Percentiles rank a stretch among this genome's conserved stretches.
These are phyloP conservation scores for Wallacemonas sp. DNA, from an alignment of 208 protist genomes.

Conservation along the genomic window DNA sequence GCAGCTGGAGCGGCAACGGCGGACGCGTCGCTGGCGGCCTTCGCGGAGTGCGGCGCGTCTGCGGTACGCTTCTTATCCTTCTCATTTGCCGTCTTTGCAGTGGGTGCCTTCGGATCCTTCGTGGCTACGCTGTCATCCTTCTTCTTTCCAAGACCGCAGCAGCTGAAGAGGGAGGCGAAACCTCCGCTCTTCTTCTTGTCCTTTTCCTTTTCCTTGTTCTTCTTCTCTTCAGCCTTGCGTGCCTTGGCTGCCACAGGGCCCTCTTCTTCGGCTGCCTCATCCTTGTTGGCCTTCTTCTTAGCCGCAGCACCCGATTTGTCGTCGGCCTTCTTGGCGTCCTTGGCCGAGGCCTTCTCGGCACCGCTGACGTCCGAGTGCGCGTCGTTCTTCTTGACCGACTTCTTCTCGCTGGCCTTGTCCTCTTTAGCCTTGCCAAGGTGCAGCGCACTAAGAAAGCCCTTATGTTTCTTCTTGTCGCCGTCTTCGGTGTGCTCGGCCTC, in stretches of 20 bases:
- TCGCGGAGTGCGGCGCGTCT: neutral
- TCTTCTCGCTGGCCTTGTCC: neutral
- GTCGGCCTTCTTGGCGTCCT: conserved; percentile 7
- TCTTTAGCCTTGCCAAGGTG: neutral
- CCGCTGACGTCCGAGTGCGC: neutral
- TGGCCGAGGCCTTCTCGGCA: neutral
- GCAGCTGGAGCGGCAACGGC: no score
- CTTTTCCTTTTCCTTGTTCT: conserved; percentile 10
- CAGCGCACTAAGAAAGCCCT: neutral
- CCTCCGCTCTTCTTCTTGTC: conserved; percentile 9
- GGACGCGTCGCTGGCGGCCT: neutral
- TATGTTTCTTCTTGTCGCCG: neutral
- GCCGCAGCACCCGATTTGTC: neutral
- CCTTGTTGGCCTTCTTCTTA: neutral
- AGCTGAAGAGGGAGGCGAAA: conserved; percentile 1
- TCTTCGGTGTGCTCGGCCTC: neutral
- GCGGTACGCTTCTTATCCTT: neutral
- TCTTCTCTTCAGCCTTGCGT: conserved; percentile 17
- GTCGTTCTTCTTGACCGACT: conserved; percentile 6
- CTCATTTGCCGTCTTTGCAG: neutral
- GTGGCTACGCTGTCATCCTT: conserved; percentile 3
- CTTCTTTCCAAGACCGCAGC: conserved; percentile 1
- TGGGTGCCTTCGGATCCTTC: neutral
- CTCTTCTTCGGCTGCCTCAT: neutral
- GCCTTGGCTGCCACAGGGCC: no score